phyloP scores from a whole-genome alignment of 805 yeast species.

The Ogataea degrootiae region DNA sequence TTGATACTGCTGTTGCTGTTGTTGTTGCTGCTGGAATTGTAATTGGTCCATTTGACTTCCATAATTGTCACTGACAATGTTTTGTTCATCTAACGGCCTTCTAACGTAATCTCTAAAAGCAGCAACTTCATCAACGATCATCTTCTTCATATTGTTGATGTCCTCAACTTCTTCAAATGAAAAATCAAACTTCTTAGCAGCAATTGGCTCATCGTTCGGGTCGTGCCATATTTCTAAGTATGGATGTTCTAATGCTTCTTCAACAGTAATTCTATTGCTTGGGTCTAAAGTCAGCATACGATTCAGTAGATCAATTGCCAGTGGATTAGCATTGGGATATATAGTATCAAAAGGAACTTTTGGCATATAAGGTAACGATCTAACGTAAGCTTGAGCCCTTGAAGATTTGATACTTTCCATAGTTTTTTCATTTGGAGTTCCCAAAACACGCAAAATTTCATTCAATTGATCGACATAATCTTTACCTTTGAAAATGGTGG shows the following conservation, averaged over 20 bases:
- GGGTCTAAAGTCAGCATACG: constrained; percentile 88
- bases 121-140: constrained; percentile 77
- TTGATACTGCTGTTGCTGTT: constrained; percentile 10
- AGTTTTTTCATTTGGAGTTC: constrained; percentile 83
- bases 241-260: constrained; percentile 85
- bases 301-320: constrained; percentile 76
- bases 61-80: constrained; percentile 28
- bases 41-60: constrained; percentile 16
- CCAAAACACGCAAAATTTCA: constrained; percentile 79
- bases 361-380: constrained; percentile 78
- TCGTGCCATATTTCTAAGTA: constrained; percentile 89
- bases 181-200: constrained; percentile 79
- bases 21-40: constrained; percentile 21
- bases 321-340: constrained; percentile 83
- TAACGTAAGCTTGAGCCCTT: constrained; percentile 88
- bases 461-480: constrained; percentile 95
- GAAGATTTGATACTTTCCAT: constrained; percentile 69
- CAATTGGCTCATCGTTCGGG: constrained; percentile 84
- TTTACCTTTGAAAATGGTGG: constrained; percentile 89
- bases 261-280: constrained; percentile 74
- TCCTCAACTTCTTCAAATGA: constrained; percentile 83
- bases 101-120: constrained; percentile 78
- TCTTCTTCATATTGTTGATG: constrained; percentile 63
- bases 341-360: constrained; percentile 65
- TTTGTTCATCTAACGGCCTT: constrained; percentile 57